Evolutionary conservation across 2,329 filamentous ascomycete genomes (phyloP).

Genomic region (Colletotrichum australisinense): DNA sequence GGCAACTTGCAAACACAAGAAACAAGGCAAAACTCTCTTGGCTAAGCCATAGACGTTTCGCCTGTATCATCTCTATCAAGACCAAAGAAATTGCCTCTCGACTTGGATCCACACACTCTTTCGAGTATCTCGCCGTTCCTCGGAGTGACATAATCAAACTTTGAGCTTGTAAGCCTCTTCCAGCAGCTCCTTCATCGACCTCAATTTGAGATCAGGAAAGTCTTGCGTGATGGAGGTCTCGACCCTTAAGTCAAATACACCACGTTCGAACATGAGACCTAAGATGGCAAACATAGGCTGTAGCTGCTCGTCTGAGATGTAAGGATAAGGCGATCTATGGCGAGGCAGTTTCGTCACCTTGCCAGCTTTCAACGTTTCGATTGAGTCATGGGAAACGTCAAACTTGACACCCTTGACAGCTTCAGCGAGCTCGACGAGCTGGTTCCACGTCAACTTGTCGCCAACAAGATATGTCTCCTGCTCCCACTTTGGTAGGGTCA

Average conservation of each 20-base stretch:
- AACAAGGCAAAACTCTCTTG: background rate
- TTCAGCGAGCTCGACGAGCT: slow-evolving; percentile 49
- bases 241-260: slow-evolving; percentile 34
- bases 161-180: slow-evolving; percentile 13
- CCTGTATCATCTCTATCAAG: too few relatives aligned
- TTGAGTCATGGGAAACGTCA: slow-evolving; percentile 44
- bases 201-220: slow-evolving; percentile 42
- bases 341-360: slow-evolving; percentile 46
- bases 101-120: too few relatives aligned
- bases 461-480: slow-evolving; percentile 44
- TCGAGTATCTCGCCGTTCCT: too few relatives aligned
- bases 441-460: slow-evolving; percentile 49
- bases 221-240: slow-evolving; percentile 40
- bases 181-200: slow-evolving; percentile 38
- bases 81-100: too few relatives aligned
- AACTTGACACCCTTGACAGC: slow-evolving; percentile 51
- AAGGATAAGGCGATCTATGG: slow-evolving; percentile 38
- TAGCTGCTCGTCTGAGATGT: slow-evolving; percentile 38
- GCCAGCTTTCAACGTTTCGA: slow-evolving; percentile 46
- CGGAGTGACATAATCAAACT: background rate
- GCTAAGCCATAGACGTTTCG: background rate
- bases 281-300: slow-evolving; percentile 39
- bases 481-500: slow-evolving; percentile 53
- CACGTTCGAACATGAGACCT: slow-evolving; percentile 36
- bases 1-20: background rate